Percentiles rank a stretch among this genome's conserved stretches.
Conservation (phyloP, 495 filamentous ascomycete species). For the Xylaria intraflava region DNA sequence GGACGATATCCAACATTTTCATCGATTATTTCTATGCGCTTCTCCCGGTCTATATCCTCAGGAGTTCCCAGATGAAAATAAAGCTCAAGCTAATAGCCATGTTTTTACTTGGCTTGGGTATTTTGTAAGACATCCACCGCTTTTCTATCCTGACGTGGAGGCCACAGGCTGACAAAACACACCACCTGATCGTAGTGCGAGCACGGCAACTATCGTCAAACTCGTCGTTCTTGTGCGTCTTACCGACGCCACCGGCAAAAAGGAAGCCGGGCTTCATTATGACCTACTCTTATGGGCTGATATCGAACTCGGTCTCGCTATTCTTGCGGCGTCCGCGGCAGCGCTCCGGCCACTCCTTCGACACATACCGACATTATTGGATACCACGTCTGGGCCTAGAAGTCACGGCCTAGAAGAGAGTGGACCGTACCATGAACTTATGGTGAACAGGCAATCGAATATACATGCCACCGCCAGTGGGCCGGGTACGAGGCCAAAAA, state of each 20-base stretch:
- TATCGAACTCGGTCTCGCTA: conserved; percentile 25
- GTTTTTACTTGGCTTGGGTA: conserved; percentile 20
- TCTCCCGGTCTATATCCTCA: conserved; percentile 20
- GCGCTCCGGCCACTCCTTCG: conserved; percentile 21
- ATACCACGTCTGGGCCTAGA: conserved; percentile 5
- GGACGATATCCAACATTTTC: conserved; percentile 25
- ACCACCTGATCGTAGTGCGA: conserved; percentile 14
- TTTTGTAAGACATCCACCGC: conserved; percentile 14
- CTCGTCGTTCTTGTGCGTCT: conserved; percentile 23
- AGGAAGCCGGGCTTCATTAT: conserved; percentile 16
- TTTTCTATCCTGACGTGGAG: background rate
- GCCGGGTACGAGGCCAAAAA: background rate
- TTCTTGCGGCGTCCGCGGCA: conserved; percentile 21
- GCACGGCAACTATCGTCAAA: conserved; percentile 25
- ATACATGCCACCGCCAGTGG: background rate
- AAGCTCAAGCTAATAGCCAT: conserved; percentile 19
- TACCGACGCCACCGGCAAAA: conserved; percentile 13
- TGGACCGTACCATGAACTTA: conserved; percentile 17
- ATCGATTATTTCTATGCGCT: conserved; percentile 29
- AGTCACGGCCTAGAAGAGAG: conserved; percentile 9
- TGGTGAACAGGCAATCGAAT: background rate
- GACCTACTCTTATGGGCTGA: conserved; percentile 27
- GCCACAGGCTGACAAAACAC: background rate
- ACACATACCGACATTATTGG: conserved; percentile 13
- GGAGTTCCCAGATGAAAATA: conserved; percentile 14